Evolutionary conservation across 495 filamentous ascomycete genomes (phyloP).

Genomic region (Hypoxylon cercidicola): DNA sequence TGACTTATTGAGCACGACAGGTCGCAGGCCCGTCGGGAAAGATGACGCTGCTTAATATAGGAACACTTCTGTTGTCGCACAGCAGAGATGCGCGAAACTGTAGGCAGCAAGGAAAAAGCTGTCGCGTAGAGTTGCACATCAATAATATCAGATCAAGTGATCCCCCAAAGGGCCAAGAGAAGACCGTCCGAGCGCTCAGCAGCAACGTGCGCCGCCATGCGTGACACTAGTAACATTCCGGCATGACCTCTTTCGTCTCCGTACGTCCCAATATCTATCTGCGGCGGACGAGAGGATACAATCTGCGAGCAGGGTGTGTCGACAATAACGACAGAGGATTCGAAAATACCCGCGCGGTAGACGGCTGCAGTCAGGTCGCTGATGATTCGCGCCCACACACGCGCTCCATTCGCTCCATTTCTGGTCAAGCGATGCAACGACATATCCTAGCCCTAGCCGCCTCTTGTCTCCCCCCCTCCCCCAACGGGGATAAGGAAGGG

Average conservation of each 20-base stretch:
- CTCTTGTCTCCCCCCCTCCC: constrained; percentile 1
- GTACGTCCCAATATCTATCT: constrained; percentile 8
- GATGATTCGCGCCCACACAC: constrained; percentile 46
- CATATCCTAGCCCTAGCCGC: constrained; percentile 15
- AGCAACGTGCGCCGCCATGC: constrained; percentile 22
- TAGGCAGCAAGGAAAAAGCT: background rate
- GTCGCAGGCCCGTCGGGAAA: constrained; percentile 24
- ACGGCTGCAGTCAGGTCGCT: constrained; percentile 32
- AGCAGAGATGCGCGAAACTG: constrained; percentile 23
- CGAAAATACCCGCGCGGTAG: constrained; percentile 48
- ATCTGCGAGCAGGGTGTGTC: constrained; percentile 9
- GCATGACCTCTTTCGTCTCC: background rate
- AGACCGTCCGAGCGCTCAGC: constrained; percentile 11
- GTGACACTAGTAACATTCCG: constrained; percentile 7
- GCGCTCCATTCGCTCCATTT: constrained; percentile 33
- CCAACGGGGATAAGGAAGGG: constrained; percentile 25
- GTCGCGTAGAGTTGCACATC: constrained; percentile 31
- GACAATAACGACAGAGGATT: constrained; percentile 1
- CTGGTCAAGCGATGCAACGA: constrained; percentile 30
- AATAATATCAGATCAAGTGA: constrained; percentile 11
- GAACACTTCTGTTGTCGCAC: constrained; percentile 26
- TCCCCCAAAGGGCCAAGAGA: constrained; percentile 20
- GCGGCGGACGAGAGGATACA: constrained; percentile 19
- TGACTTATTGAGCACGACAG: constrained; percentile 21
- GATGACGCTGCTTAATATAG: constrained; percentile 32